A percentile compares a stretch with the other conserved stretches of the same genome.
These are phyloP conservation scores for Fusarium denticulatum DNA, from an alignment of 2,329 filamentous ascomycete genomes.

Conservation along the genomic window DNA sequence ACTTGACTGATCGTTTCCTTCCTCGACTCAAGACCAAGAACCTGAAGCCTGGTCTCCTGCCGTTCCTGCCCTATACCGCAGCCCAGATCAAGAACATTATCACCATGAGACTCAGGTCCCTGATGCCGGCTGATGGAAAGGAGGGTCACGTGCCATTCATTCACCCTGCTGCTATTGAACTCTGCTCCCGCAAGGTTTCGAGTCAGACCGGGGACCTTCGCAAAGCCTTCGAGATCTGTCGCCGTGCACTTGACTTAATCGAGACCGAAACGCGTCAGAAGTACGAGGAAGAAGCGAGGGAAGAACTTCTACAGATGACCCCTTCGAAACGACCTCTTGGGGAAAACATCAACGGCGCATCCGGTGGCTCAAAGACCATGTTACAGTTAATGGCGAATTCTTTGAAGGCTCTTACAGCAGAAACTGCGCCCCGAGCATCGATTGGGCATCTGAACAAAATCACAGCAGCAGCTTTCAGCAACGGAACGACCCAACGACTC, in stretches of 20 bases:
- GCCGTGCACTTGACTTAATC: slow-evolving; percentile 86
- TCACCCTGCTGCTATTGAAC: slow-evolving; percentile 90
- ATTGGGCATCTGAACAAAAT: slow-evolving; percentile 93
- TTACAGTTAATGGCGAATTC: slow-evolving; percentile 63
- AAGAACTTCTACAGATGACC: slow-evolving; percentile 66
- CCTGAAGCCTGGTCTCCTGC: slow-evolving; percentile 86
- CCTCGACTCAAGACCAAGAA: slow-evolving; percentile 93
- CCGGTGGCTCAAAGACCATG: slow-evolving; percentile 54
- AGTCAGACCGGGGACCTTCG: slow-evolving; percentile 93
- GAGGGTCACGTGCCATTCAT: slow-evolving; percentile 82
- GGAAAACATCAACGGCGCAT: slow-evolving; percentile 79
- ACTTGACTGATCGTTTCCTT: slow-evolving; percentile 93
- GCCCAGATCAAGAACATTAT: slow-evolving; percentile 89
- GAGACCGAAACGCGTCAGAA: slow-evolving; percentile 84
- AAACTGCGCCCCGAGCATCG: slow-evolving; percentile 86
- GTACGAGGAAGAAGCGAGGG: slow-evolving; percentile 70
- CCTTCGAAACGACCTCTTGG: slow-evolving; percentile 81
- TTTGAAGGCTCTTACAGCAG: slow-evolving; percentile 71
- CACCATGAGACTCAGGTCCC: slow-evolving; percentile 79
- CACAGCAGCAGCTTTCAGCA: slow-evolving; percentile 88
- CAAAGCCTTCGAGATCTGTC: slow-evolving; percentile 94
- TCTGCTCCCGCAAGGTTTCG: slow-evolving; percentile 94
- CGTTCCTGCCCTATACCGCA: slow-evolving; percentile 92
- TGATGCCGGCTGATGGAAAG: slow-evolving; percentile 66
- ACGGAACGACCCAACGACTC: slow-evolving; percentile 85